phyloP scores from a whole-genome alignment of 202 grass and related monocot genomes.

The Bolboschoenoplectus hybrid region DNA sequence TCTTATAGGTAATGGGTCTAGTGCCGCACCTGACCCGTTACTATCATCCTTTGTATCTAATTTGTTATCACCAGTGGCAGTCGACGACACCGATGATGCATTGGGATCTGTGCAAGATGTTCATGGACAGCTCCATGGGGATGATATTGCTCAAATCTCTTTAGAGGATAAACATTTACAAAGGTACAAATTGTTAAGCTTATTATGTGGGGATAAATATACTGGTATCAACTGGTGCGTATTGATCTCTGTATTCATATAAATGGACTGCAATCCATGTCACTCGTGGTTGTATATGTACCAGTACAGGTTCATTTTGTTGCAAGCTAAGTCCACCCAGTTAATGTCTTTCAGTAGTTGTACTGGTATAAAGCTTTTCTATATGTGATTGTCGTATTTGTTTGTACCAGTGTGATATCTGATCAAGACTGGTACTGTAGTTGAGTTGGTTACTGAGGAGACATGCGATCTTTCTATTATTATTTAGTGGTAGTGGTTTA shows the following conservation, averaged over 20 bases:
- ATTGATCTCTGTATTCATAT: background rate
- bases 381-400: background rate
- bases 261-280: background rate
- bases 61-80: conserved; percentile 25
- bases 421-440: background rate
- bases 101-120: conserved; percentile 12
- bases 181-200: conserved; percentile 1
- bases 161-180: conserved; percentile 25
- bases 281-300: background rate
- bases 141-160: conserved; percentile 20
- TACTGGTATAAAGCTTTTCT: background rate
- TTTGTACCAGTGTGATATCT: background rate
- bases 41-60: conserved; percentile 79
- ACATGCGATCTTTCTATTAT: background rate
- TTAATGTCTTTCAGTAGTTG: background rate
- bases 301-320: background rate
- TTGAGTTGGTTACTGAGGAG: background rate
- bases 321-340: background rate
- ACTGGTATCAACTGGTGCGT: background rate
- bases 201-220: background rate
- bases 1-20: conserved; percentile 50
- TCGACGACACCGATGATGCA: background rate
- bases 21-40: conserved; percentile 76
- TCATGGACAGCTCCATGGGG: conserved; percentile 9
- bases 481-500: background rate